Base-by-base conservation (phyloP, 176 grass and related monocot genomes). In the Paspalum notatum region DNA sequence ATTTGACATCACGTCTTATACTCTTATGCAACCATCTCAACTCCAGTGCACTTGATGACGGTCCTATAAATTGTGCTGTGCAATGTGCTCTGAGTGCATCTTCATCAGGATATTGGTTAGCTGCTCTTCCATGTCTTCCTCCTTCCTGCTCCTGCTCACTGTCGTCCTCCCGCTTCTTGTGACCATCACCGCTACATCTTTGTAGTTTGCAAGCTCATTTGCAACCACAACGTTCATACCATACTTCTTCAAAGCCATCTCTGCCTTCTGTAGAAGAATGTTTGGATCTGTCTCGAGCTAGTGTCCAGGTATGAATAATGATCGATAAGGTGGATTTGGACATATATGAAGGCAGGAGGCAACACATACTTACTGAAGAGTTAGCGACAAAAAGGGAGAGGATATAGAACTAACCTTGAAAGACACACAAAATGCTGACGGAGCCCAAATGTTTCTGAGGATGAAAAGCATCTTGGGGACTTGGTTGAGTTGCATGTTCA, bases 401-500 rank as follows among this genome's bases (percentile, higher is more conserved):
- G 26, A 67, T 38, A 41, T 46, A 9, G 25, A 52, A 64, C 77
- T 41, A 56, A 97, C 95, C 91, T 98, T 98, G 74, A 98, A 98
- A 32, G 95, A 98, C 66, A 94, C 78, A 83, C 92, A 98, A 87
- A 94, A 98, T 71, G 95, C 91, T 58, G 77, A 85, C 63, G 92
- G 92, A 38, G 92, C 80, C 95, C 95, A 98, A 9, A 81, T 46
- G 56, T 91, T 94, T 37, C 77, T 84, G 41, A 97, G 83, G 10
- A 90, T 77, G 39, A 85, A 94, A 66, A 97, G 92, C 95, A 94
- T 98, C 81, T 98, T 98, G 37, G 92, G 94, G 75, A 90, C 90
- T 87, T 98, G 95, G 62, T 16, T 94, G 54, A 98, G 87, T 81
- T 89, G 78, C 92, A 98, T 94, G 83, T 98, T 93, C 18, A 94